Conservation (phyloP, 1,139 yeast species). For the Geotrichum candidum region DNA sequence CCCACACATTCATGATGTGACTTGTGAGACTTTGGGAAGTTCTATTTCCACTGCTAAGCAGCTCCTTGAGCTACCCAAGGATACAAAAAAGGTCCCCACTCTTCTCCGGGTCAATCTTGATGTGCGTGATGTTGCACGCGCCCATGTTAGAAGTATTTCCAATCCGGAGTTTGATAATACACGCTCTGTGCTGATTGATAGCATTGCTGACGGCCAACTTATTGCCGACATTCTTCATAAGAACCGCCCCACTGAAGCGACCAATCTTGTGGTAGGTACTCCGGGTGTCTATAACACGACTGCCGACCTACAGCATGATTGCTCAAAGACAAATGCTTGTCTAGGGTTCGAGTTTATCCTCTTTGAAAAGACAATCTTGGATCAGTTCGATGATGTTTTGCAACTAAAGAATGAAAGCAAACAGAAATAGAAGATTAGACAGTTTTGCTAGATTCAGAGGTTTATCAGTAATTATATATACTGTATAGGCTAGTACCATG, state of each 20-base stretch:
- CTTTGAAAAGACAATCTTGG: background rate
- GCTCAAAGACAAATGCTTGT: background rate
- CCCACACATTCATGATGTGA: constrained; percentile 31
- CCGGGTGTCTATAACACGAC: background rate
- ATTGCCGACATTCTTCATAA: too few relatives aligned
- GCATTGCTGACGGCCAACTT: too few relatives aligned
- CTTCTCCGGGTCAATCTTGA: constrained; percentile 3
- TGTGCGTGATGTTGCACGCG: constrained; percentile 13
- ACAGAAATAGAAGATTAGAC: too few relatives aligned
- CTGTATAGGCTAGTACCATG: too few relatives aligned
- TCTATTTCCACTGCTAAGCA: constrained; percentile 15
- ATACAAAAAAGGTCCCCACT: background rate
- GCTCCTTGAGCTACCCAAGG: background rate
- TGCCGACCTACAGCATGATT: background rate
- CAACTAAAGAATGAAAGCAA: too few relatives aligned
- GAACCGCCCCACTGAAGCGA: background rate
- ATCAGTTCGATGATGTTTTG: too few relatives aligned
- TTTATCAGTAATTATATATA: too few relatives aligned
- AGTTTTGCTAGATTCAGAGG: too few relatives aligned
- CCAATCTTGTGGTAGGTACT: constrained; percentile 1
- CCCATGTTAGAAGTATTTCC: constrained; percentile 19
- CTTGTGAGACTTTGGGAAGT: background rate
- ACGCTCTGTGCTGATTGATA: too few relatives aligned
- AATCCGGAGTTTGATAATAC: constrained; percentile 19
- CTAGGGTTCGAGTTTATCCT: too few relatives aligned